Base-by-base conservation (phyloP, 2,329 filamentous ascomycete species). In the Cytospora piceae region DNA sequence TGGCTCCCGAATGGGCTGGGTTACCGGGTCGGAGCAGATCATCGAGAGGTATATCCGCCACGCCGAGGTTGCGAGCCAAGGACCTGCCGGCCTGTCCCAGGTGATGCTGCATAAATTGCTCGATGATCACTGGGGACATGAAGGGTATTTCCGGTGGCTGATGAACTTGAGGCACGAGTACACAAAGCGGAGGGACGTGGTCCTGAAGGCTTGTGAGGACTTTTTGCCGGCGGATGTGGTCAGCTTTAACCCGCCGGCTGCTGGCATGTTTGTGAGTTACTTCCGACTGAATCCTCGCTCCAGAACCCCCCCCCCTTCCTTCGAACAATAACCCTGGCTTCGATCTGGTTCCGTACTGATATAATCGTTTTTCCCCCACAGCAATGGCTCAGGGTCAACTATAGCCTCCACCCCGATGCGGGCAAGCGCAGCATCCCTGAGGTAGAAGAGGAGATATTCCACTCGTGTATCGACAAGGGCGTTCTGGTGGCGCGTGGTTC, bases 61-160 rank as follows among this genome's bases (percentile, higher is more conserved):
- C 77, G 89, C 89, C 70, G 95, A 99, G 77, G 87, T 90, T 27
- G 90, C 88, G 49, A 93, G 89, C 55, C 95, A 99, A 75, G 93
- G 92, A 22, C 93, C 95, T 0, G 89, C 87, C 64, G 95, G 95
- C 53, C 86, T 97, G 73, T 88, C 91, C 0, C 94, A 98, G 79
- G 81, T 95, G 27, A 82, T 94, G 11, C 80, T 98, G 63, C 94
- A 91, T 81, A 96, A 96, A 79, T 82, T 99, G 27, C 83, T 99
- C 2, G 95, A 99, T 70, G 93, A 97, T 77, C 88, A 89, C 58
- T 99, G 95, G 95, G 95, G 94, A 29, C 95, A 99, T 73, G 84
- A 87, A 52, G 94, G 94, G 1, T 99, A 96, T 74, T 78, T 99
- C 29, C 84, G 90, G 73, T 99, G 95, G 95, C 80, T 99, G 69